Conservation (phyloP, 768 basidiomycete species). For the Phylloporus sp. region DNA sequence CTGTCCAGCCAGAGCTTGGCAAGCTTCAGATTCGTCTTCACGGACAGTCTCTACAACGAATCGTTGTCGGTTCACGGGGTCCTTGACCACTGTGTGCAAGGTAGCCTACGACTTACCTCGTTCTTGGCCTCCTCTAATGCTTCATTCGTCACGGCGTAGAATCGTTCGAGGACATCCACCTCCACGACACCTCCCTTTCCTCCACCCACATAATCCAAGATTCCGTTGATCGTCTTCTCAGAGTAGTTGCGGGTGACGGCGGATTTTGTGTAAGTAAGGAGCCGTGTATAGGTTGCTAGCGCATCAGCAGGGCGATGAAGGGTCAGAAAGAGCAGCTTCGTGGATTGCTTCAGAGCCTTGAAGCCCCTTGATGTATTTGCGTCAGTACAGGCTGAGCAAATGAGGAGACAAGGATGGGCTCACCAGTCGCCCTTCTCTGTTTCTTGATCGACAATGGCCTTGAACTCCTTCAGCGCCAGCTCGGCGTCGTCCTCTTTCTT, state of each 20-base stretch:
- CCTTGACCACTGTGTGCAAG: background rate
- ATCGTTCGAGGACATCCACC: conserved; percentile 86
- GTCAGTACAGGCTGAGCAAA: background rate
- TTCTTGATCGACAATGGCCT: conserved; percentile 84
- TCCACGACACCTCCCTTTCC: conserved; percentile 74
- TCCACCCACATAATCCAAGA: conserved; percentile 96
- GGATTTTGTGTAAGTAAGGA: conserved; percentile 92
- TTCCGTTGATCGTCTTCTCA: conserved; percentile 98
- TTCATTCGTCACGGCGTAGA: conserved; percentile 90
- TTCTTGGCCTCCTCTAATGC: conserved; percentile 94
- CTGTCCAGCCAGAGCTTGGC: conserved; percentile 97
- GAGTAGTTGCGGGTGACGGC: conserved; percentile 94
- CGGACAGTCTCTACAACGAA: conserved; percentile 70
- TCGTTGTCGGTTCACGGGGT: background rate
- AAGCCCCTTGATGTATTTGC: conserved; percentile 69
- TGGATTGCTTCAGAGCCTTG: conserved; percentile 97
- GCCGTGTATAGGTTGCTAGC: conserved; percentile 75
- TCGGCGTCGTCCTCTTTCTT: conserved; percentile 95
- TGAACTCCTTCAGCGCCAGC: conserved; percentile 86
- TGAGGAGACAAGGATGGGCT: conserved; percentile 16
- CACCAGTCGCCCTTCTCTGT: conserved; percentile 94
- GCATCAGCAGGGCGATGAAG: conserved; percentile 82
- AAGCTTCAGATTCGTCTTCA: conserved; percentile 94
- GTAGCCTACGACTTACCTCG: conserved; percentile 54
- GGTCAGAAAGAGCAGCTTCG: conserved; percentile 84